Evolutionary conservation across 345 rosid species (phyloP).

Genomic region (Passiflora organensis): DNA sequence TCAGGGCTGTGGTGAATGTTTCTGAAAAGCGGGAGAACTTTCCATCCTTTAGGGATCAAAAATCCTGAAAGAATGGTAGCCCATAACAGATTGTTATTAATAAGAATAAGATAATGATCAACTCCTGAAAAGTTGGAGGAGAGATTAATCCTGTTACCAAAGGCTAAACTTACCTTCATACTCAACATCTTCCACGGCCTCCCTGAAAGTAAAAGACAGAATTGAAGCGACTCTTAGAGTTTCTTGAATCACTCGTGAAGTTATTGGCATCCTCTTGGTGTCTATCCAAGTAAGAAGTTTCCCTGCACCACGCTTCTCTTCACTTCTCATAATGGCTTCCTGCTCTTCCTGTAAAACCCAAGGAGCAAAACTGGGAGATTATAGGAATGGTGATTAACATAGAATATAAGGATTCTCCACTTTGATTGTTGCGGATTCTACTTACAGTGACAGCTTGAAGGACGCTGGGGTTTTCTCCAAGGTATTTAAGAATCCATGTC

Average conservation of each 20-base stretch:
- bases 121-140: neutral
- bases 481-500: constrained; percentile 85
- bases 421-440: too few species aligned
- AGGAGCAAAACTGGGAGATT: constrained; percentile 7
- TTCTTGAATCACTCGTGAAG: constrained; percentile 78
- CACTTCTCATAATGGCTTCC: constrained; percentile 42
- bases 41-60: constrained; percentile 58
- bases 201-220: constrained; percentile 83
- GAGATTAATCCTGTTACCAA: neutral
- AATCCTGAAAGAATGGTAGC: constrained; percentile 21
- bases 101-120: neutral
- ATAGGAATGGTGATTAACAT: neutral
- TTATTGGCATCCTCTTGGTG: constrained; percentile 70
- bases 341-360: constrained; percentile 58
- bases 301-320: constrained; percentile 34
- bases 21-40: constrained; percentile 50
- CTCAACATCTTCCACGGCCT: constrained; percentile 86
- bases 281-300: constrained; percentile 53
- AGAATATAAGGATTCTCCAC: too few species aligned
- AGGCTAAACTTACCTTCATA: constrained; percentile 48
- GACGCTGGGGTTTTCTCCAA: constrained; percentile 58
- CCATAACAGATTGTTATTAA: neutral
- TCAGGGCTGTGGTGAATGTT: constrained; percentile 45
- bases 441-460: constrained; percentile 78
- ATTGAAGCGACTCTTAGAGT: constrained; percentile 77